Base-by-base conservation (phyloP, 305 asterid species). In the Fraxinus greggii region DNA sequence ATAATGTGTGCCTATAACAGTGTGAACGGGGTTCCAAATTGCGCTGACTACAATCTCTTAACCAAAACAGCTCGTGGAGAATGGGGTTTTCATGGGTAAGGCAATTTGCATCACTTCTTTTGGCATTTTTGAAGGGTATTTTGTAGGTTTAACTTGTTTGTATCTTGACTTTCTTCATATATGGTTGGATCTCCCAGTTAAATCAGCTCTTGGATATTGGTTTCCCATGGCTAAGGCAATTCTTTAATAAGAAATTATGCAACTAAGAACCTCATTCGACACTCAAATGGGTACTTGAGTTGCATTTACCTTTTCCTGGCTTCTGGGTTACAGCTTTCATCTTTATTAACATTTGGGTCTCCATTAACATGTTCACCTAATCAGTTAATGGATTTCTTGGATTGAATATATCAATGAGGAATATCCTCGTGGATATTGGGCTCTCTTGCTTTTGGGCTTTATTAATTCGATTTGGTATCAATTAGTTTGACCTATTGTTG, bases 1-100 rank as follows among this genome's bases (percentile, higher is more conserved):
- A 81, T 93, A 81, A 93, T 95, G 98, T 93, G 98, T 80, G 97
- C 98, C 70, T 93, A 92, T 86, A 93, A 93, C 79, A 85, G 93
- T 33, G 90, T 95, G 15, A 93, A 95, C 70, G 98, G 97, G 5
- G 82, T 95, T 4, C 98, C 98, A 63, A 91, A 86, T 72, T 95
- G 98, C 86, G 98, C 94, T 45, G 92, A 93, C 84, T 72, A 84
- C 78, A 51, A 89, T 76, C 97, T 95, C 83, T 87, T 95, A 36
- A 92, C 93, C 48, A 76, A 80, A 40, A 89, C 90, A 19, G 97
- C 93, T 65, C 98, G 98, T 21, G 78, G 36, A 10, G 51, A 88
- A 78, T 95, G 98, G 98, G 93, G 93, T 29, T 93, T 95, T 79
- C 88, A 81, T 23, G 99, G 99, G 97, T 95, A 90, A 78, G 9